Conservation (phyloP, 805 yeast species). For the Pichia insulana region DNA sequence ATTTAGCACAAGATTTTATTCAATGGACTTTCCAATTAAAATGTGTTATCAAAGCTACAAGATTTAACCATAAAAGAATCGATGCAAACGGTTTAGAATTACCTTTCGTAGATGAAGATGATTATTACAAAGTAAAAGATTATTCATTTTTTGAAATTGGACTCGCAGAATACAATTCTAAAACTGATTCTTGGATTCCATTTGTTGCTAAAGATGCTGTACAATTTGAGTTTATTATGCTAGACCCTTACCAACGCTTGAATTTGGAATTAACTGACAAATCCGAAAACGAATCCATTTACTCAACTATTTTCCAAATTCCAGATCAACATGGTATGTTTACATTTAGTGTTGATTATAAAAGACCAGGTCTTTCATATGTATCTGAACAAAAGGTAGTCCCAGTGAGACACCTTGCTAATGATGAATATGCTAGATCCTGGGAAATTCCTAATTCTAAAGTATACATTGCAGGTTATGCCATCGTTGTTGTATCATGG, state of each 20-base stretch:
- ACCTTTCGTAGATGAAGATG: conserved; percentile 25
- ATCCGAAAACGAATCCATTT: conserved; percentile 38
- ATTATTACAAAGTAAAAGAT: conserved; percentile 69
- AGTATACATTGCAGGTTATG: conserved; percentile 74
- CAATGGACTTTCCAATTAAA: conserved; percentile 71
- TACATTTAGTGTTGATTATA: conserved; percentile 72
- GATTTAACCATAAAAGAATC: conserved; percentile 45
- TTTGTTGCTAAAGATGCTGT: conserved; percentile 33
- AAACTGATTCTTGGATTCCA: conserved; percentile 56
- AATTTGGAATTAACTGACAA: conserved; percentile 39
- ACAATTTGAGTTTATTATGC: conserved; percentile 80
- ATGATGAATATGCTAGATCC: conserved; percentile 87
- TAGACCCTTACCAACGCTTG: conserved; percentile 91
- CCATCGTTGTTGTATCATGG: conserved; percentile 69
- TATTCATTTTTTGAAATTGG: conserved; percentile 48
- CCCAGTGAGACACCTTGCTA: conserved; percentile 88
- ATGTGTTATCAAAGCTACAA: conserved; percentile 50
- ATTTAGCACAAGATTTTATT: conserved; percentile 37
- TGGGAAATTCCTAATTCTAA: conserved; percentile 92
- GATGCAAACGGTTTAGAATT: conserved; percentile 3
- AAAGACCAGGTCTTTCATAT: conserved; percentile 66
- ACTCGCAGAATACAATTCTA: conserved; percentile 37
- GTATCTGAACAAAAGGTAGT: conserved; percentile 59
- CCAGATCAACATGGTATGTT: conserved; percentile 98
- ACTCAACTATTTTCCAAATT: conserved; percentile 49